Conservation (phyloP, 2,329 filamentous ascomycete genomes). For the Helotiales sp. region DNA sequence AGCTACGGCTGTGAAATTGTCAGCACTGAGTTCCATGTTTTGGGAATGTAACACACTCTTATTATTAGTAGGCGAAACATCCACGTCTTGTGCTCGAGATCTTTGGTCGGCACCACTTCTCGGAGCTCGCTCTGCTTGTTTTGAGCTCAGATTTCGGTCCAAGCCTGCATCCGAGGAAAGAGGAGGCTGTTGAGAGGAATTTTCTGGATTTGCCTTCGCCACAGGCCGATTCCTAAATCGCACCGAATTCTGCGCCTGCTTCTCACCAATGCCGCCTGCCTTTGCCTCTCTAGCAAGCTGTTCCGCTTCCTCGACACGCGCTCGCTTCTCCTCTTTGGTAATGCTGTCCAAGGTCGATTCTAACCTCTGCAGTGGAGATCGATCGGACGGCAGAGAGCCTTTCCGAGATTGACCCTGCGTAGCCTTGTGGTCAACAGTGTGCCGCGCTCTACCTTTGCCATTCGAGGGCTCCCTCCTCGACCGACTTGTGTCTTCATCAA, state of each 20-base stretch:
- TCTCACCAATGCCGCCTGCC: slow-evolving; percentile 30
- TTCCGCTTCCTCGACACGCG: slow-evolving; percentile 81
- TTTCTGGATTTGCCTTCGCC: slow-evolving; percentile 24
- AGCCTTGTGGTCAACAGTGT: slow-evolving; percentile 2
- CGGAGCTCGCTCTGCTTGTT: slow-evolving; percentile 38
- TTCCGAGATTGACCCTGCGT: slow-evolving; percentile 33
- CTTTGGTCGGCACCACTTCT: slow-evolving; percentile 34
- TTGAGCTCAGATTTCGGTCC: slow-evolving; percentile 35
- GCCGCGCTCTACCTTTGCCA: not conserved
- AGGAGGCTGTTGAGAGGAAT: slow-evolving; percentile 25
- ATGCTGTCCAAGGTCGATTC: slow-evolving; percentile 89
- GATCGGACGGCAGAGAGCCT: slow-evolving; percentile 55
- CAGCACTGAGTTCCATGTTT: not conserved
- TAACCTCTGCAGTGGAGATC: slow-evolving; percentile 89
- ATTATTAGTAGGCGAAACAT: slow-evolving; percentile 12
- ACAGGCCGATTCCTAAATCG: slow-evolving; percentile 34
- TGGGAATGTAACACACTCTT: not conserved
- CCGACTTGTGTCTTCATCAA: not conserved
- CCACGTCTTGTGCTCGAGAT: slow-evolving; percentile 24
- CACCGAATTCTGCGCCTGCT: slow-evolving; percentile 30
- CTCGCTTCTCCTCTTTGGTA: slow-evolving; percentile 93
- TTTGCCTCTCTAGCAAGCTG: slow-evolving; percentile 61
- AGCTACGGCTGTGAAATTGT: slow-evolving; percentile 24
- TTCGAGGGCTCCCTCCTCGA: not conserved
- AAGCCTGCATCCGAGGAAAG: slow-evolving; percentile 32